Percentiles rank a stretch among this genome's conserved stretches.
phyloP scores from a whole-genome alignment of 148 eudicot species.

The Arctostaphylos glauca region DNA sequence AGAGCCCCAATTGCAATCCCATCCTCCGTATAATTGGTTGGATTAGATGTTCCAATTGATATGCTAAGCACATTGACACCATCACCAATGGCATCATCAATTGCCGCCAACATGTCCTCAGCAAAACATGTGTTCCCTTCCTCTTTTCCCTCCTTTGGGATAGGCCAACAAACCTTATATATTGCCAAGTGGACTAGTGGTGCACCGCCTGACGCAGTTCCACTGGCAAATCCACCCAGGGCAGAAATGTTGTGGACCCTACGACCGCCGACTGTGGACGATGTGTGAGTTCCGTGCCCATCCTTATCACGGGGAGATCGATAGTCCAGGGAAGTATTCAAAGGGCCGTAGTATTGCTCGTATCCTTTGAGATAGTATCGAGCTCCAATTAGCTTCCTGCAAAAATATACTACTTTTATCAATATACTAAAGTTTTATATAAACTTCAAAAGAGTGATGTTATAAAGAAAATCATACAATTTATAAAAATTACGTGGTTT shows the following conservation, averaged over 20 bases:
- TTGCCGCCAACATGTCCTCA: slow-evolving; percentile 81
- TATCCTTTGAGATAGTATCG: slow-evolving; percentile 79
- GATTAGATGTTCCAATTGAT: slow-evolving; percentile 48
- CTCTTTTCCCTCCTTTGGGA: slow-evolving; percentile 50
- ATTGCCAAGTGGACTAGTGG: slow-evolving; percentile 75
- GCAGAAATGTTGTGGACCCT: slow-evolving; percentile 47
- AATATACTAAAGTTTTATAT: not conserved
- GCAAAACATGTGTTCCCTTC: slow-evolving; percentile 61
- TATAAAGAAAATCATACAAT: not conserved
- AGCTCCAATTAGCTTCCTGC: slow-evolving; percentile 88
- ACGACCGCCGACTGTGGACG: slow-evolving; percentile 79
- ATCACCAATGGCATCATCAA: slow-evolving; percentile 81
- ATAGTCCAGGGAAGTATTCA: slow-evolving; percentile 52
- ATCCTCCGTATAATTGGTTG: slow-evolving; percentile 32
- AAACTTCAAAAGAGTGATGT: not conserved
- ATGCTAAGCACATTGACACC: slow-evolving; percentile 76
- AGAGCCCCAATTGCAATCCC: slow-evolving; percentile 72
- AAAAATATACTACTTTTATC: not conserved
- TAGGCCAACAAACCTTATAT: slow-evolving; percentile 83
- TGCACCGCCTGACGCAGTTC: slow-evolving; percentile 92
- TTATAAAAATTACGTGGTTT: no score
- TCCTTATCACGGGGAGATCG: slow-evolving; percentile 78
- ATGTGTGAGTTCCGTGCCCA: slow-evolving; percentile 91
- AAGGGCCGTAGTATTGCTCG: slow-evolving; percentile 54
- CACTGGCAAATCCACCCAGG: slow-evolving; percentile 56